Evolutionary conservation across 2,329 filamentous ascomycete genomes (phyloP).

Genomic region (Fusarium dimerum): DNA sequence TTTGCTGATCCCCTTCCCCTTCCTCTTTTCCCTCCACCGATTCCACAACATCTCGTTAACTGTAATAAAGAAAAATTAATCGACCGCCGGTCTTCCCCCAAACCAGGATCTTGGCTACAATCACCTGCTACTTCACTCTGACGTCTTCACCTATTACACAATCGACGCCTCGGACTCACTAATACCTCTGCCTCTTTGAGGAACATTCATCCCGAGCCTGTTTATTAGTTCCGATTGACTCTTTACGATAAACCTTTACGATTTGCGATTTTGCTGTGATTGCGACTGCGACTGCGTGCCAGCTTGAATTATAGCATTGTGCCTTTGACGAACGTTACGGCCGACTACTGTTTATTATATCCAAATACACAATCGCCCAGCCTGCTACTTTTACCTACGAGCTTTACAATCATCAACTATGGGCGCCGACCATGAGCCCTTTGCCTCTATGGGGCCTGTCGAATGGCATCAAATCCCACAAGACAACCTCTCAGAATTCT

Average conservation of each 20-base stretch:
- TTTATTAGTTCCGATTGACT: too few species aligned
- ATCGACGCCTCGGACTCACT: neutral
- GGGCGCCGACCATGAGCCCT: slow-evolving; percentile 59
- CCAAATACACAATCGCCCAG: neutral
- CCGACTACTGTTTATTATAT: neutral
- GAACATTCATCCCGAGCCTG: too few species aligned
- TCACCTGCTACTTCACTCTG: slow-evolving; percentile 5
- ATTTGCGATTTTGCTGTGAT: too few species aligned
- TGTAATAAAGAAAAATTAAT: too few species aligned
- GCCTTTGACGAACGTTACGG: neutral
- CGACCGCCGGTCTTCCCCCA: neutral
- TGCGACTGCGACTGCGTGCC: too few species aligned
- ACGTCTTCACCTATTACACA: slow-evolving; percentile 10
- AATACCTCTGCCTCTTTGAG: too few species aligned
- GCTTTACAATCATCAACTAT: slow-evolving; percentile 37
- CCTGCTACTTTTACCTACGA: neutral
- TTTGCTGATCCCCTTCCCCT: too few species aligned
- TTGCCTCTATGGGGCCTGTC: slow-evolving; percentile 57
- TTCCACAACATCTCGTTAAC: too few species aligned
- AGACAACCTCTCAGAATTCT: slow-evolving; percentile 53
- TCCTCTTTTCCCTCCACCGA: too few species aligned
- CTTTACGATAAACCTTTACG: too few species aligned
- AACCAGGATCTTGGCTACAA: too few species aligned
- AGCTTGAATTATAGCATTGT: too few species aligned
- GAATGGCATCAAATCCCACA: slow-evolving; percentile 50